Evolutionary conservation across 257 asterid species (phyloP).

Genomic region (Solanum chmielewskii): DNA sequence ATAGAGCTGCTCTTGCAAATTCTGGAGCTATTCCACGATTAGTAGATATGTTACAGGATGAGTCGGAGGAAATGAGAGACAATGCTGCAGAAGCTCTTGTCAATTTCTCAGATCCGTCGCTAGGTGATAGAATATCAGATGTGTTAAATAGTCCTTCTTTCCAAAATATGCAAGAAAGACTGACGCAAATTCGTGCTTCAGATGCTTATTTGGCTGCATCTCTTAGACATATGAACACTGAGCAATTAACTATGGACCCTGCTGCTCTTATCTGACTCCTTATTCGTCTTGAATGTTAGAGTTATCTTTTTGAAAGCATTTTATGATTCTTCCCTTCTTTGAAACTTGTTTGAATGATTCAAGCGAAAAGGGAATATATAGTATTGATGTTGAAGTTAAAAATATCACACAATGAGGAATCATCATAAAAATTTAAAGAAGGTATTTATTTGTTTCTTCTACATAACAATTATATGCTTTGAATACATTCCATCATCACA

Average conservation of each 20-base stretch:
- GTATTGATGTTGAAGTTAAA: not conserved
- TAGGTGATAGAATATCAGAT: constrained; percentile 21
- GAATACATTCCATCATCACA: not conserved
- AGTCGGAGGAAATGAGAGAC: constrained; percentile 32
- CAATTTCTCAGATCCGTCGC: constrained; percentile 32
- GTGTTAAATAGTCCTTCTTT: constrained; percentile 25
- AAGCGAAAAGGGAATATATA: not conserved
- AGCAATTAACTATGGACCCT: constrained; percentile 13
- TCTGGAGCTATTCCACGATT: constrained; percentile 38
- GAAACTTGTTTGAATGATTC: not conserved
- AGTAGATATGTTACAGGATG: constrained; percentile 21
- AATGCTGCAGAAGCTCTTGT: constrained; percentile 50
- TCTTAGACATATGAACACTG: constrained; percentile 7
- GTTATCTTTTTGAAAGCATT: not conserved
- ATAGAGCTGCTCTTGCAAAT: constrained; percentile 29
- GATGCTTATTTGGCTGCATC: constrained; percentile 17
- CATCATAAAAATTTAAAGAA: not conserved
- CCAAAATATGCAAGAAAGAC: constrained; percentile 23
- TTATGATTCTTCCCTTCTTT: not conserved
- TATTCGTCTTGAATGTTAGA: not conserved
- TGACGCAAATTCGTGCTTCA: constrained; percentile 24
- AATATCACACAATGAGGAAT: not conserved
- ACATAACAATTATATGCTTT: not conserved
- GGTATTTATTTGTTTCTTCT: not conserved
- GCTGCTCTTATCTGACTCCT: not conserved